Evolutionary conservation across 148 eudicot species (phyloP), one percentile per base, ranked within the genome.

Genomic region (Rheum nobile): DNA sequence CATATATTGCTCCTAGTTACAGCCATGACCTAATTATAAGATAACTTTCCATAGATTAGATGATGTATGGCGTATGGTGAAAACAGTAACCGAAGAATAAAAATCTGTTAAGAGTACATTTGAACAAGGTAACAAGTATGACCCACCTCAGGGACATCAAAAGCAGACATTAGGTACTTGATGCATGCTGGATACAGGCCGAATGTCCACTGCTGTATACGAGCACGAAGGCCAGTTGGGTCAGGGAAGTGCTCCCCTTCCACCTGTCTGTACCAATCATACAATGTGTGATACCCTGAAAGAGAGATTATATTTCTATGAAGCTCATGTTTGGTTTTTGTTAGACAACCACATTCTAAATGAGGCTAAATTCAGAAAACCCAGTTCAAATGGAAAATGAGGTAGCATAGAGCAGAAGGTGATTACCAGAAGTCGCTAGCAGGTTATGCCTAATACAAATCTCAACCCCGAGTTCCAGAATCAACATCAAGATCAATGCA

Each of bases 151-250:
- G 99, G 99, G 71, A 96, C 88, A 85, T 96, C 99, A 79, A 96
- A 95, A 54, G 99, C 97, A 71, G 95, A 95, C 99, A 95, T 95
- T 47, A 95, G 87, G 85, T 96, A 96, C 77, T 96, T 96, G 42
- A 96, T 92, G 84, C 99, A 96, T 22, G 99, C 99, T 73, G 99
- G 99, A 82, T 96, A 96, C 74, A 96, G 88, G 76, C 99, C 97
- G 79, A 90, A 90, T 21, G 92, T 92, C 99, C 99, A 96, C 59
- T 96, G 87, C 73, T 96, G 96, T 72, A 96, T 87, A 79, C 99
- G 99, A 59, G 88, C 84, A 77, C 97, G 86, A 76, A 96, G 97
- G 47, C 99, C 99, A 31, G 96, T 86, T 44, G 97, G 99, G 73
- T 96, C 99, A 14, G 99, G 99, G 77, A 96, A 96, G 86, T 96